phyloP scores from a whole-genome alignment of 495 filamentous ascomycete genomes.

The Penicillium dipodomyicola region DNA sequence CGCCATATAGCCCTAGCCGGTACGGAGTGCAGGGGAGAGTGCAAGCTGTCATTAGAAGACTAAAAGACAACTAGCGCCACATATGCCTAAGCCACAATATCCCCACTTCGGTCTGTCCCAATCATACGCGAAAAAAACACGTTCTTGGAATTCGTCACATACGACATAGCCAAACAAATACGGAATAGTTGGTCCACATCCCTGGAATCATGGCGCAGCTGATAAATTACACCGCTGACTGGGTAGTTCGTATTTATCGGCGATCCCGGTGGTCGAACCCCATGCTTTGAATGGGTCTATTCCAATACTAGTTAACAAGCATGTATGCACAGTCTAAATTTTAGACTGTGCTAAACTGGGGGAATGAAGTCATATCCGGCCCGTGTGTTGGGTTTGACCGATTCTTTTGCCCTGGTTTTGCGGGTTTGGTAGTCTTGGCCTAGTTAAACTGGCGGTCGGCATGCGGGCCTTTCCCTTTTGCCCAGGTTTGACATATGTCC shows the following conservation, averaged over 20 bases:
- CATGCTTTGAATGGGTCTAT: background rate
- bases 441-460: constrained; percentile 9
- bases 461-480: background rate
- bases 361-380: constrained; percentile 8
- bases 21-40: background rate
- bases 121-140: background rate
- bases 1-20: constrained; percentile 17
- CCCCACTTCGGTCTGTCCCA: background rate
- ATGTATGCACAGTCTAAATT: constrained; percentile 5
- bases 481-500: background rate
- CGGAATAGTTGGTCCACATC: constrained; percentile 1
- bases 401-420: constrained; percentile 4
- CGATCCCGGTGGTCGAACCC: constrained; percentile 20
- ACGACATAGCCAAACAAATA: background rate
- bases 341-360: constrained; percentile 1
- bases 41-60: constrained; percentile 16
- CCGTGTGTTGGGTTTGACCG: constrained; percentile 7
- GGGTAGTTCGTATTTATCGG: constrained; percentile 20
- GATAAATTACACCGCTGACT: constrained; percentile 21
- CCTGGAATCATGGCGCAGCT: constrained; percentile 25
- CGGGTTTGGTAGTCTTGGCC: background rate
- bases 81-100: constrained; percentile 21
- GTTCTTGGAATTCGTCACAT: background rate
- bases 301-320: background rate
- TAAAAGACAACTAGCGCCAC: constrained; percentile 19